Conservation (phyloP, 1,139 yeast species). For the Kodamaea derodonti region DNA sequence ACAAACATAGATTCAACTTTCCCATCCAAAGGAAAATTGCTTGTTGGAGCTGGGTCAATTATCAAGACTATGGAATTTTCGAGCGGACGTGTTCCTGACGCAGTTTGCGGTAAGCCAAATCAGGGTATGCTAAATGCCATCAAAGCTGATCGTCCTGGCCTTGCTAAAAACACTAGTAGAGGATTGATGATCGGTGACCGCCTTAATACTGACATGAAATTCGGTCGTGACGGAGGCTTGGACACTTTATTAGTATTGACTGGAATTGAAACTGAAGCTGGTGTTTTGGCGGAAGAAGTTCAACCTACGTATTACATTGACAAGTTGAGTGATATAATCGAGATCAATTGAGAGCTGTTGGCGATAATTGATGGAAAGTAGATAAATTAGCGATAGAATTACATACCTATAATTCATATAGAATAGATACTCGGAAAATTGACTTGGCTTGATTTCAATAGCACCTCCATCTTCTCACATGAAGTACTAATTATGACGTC, state of each 20-base stretch:
- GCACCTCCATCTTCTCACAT: too few species aligned
- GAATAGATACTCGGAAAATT: too few species aligned
- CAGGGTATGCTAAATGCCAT: slow-evolving; percentile 89
- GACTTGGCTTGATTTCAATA: too few species aligned
- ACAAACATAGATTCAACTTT: slow-evolving; percentile 95
- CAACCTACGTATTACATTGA: slow-evolving; percentile 70
- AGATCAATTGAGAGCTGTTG: too few species aligned
- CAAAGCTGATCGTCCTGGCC: slow-evolving; percentile 55
- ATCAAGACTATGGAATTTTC: slow-evolving; percentile 77
- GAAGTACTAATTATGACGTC: too few species aligned
- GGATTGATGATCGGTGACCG: slow-evolving; percentile 96
- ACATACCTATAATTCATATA: too few species aligned
- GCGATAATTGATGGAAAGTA: too few species aligned
- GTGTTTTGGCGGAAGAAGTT: slow-evolving; percentile 42
- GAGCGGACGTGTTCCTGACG: slow-evolving; percentile 63
- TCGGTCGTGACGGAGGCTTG: slow-evolving; percentile 84
- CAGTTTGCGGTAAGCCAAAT: slow-evolving; percentile 87
- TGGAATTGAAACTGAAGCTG: slow-evolving; percentile 79
- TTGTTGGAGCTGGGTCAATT: slow-evolving; percentile 95
- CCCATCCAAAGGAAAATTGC: slow-evolving; percentile 79
- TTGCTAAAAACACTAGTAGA: slow-evolving; percentile 50
- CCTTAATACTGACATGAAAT: slow-evolving; percentile 88
- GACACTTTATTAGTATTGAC: slow-evolving; percentile 81
- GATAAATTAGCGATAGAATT: too few species aligned
- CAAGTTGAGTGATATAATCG: slow-evolving; percentile 73